phyloP scores from a whole-genome alignment of 106 monocot species.

The Amphibolis antarctica region DNA sequence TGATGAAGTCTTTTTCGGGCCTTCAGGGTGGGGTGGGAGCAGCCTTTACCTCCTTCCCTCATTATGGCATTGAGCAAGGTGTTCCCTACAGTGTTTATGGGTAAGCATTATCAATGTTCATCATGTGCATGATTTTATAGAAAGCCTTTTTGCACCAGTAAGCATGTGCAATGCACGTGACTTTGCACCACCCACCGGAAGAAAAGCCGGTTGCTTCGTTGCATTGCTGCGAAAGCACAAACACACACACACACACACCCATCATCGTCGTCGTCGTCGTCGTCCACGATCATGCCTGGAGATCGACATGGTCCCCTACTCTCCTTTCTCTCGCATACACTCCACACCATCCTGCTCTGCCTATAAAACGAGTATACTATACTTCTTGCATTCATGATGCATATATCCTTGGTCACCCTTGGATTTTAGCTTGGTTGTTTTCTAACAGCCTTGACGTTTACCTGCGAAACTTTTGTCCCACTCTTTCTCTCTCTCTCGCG shows the following conservation, averaged over 20 bases:
- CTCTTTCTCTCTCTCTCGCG: background rate
- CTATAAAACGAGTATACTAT: no score
- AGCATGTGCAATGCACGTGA: conserved; percentile 17
- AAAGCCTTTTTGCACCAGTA: background rate
- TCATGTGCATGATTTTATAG: no score
- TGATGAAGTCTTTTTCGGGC: conserved; percentile 45
- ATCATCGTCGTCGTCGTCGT: no score
- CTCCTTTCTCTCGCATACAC: background rate
- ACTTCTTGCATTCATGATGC: no score
- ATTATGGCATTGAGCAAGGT: conserved; percentile 89
- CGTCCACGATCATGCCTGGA: no score
- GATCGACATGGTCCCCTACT: background rate
- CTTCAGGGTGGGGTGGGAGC: conserved; percentile 49
- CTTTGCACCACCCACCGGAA: background rate
- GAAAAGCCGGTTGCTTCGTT: no score
- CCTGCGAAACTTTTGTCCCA: background rate
- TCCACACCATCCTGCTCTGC: no score
- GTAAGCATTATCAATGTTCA: no score
- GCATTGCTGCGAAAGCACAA: background rate
- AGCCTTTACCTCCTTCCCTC: conserved; percentile 59
- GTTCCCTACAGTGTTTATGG: conserved; percentile 87
- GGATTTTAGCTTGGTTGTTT: no score
- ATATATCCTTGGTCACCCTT: no score
- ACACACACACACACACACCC: no score
- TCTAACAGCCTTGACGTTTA: no score